phyloP scores from a whole-genome alignment of 1,284 basidiomycete species.

The Coniferiporia weirii region DNA sequence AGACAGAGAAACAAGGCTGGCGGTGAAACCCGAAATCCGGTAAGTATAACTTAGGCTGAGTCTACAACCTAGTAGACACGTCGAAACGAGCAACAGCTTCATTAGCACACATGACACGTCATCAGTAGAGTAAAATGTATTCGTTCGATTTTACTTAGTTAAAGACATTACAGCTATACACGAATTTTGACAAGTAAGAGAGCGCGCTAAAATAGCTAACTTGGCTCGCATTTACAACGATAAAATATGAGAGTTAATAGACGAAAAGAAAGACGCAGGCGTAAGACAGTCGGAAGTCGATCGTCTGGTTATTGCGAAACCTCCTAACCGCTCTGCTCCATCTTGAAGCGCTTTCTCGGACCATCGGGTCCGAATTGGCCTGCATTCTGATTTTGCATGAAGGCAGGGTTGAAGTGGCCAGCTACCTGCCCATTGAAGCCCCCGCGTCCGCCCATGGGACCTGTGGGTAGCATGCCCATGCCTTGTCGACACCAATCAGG shows the following conservation, averaged over 20 bases:
- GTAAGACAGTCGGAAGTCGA: neutral
- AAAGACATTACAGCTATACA: neutral
- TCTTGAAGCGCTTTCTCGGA: conserved; percentile 49
- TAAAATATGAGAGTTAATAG: neutral
- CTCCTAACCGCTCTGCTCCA: conserved; percentile 27
- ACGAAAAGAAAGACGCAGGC: neutral
- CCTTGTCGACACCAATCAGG: conserved; percentile 31
- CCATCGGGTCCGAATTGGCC: conserved; percentile 43
- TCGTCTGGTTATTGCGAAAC: neutral
- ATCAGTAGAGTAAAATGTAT: neutral
- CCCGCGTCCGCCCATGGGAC: conserved; percentile 39
- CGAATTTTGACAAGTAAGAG: neutral
- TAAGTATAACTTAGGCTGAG: no score
- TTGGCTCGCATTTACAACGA: conserved; percentile 1
- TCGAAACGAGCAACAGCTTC: no score
- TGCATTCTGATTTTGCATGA: conserved; percentile 47
- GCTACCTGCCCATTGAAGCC: conserved; percentile 39
- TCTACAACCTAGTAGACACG: no score
- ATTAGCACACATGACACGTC: neutral
- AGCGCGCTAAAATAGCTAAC: neutral
- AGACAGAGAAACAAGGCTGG: neutral
- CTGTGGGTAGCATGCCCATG: conserved; percentile 47
- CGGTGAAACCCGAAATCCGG: no score
- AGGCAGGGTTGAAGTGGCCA: conserved; percentile 70
- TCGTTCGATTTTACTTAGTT: neutral